Conservation (phyloP, 2,329 filamentous ascomycete species). For the Elsinoe australis region DNA sequence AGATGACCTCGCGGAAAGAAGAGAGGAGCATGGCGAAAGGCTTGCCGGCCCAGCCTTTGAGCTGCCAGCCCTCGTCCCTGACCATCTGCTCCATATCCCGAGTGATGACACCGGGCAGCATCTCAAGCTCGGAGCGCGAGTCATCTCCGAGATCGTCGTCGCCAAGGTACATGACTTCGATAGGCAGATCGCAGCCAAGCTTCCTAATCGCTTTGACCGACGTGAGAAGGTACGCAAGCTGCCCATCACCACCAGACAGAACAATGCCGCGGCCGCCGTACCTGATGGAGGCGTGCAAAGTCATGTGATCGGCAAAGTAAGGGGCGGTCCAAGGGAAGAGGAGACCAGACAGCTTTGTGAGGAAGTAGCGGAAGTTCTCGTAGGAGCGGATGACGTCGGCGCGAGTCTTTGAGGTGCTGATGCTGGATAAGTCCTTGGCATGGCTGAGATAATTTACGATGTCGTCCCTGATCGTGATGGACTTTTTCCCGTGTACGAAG, state of each 20-base stretch:
- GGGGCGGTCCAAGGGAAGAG: constrained; percentile 37
- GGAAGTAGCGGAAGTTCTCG: constrained; percentile 36
- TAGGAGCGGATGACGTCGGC: constrained; percentile 36
- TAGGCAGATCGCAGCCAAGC: constrained; percentile 35
- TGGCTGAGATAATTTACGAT: constrained; percentile 34
- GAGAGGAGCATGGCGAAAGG: constrained; percentile 42
- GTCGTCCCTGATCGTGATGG: constrained; percentile 36
- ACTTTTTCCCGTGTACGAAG: constrained; percentile 29
- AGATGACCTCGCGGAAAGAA: constrained; percentile 42
- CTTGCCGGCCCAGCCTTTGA: constrained; percentile 42
- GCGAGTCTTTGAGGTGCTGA: constrained; percentile 22
- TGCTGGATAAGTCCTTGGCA: constrained; percentile 20
- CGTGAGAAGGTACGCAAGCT: constrained; percentile 38
- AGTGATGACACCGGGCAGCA: constrained; percentile 38
- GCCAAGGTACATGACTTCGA: constrained; percentile 39
- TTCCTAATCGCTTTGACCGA: constrained; percentile 35
- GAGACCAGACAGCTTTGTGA: constrained; percentile 33
- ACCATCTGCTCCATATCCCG: constrained; percentile 41
- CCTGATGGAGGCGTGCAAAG: constrained; percentile 37
- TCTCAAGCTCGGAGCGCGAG: constrained; percentile 36
- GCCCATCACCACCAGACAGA: constrained; percentile 39
- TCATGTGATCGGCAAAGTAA: constrained; percentile 41
- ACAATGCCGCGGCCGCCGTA: constrained; percentile 39
- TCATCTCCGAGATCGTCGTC: constrained; percentile 40
- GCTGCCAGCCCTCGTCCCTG: constrained; percentile 38